These are phyloP conservation scores for Forsythia suspensa DNA, from an alignment of 257 asterid species.

Conservation along the genomic window DNA sequence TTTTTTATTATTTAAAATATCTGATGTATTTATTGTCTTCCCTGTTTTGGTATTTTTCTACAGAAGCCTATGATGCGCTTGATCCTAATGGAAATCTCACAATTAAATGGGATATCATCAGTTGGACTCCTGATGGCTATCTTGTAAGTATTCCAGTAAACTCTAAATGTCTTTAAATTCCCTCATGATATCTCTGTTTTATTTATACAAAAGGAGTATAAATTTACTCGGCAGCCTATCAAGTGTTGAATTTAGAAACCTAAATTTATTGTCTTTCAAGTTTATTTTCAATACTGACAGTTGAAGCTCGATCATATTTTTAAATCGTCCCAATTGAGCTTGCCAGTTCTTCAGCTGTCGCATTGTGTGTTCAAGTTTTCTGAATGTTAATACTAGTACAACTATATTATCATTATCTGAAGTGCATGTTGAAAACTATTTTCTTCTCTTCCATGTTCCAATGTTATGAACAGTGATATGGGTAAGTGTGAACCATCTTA, in stretches of 20 bases:
- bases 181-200: neutral
- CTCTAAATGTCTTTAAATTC: neutral
- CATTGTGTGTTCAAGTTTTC: too few species aligned
- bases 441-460: too few species aligned
- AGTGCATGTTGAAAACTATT: too few species aligned
- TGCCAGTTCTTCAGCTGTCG: too few species aligned
- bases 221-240: too few species aligned
- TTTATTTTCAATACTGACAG: too few species aligned
- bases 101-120: constrained; percentile 58
- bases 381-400: too few species aligned
- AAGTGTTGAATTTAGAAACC: neutral
- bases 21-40: neutral
- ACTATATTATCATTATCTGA: too few species aligned
- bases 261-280: neutral
- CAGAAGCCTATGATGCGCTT: constrained; percentile 64
- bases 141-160: constrained; percentile 37
- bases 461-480: too few species aligned
- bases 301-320: too few species aligned
- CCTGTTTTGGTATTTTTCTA: neutral
- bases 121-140: constrained; percentile 69
- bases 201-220: neutral
- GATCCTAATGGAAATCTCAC: constrained; percentile 67
- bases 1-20: neutral
- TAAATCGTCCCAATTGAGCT: too few species aligned
- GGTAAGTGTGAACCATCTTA: too few species aligned